Percentiles rank a stretch among this genome's conserved stretches.
These are phyloP conservation scores for Cladosporium cucumerinum DNA, from an alignment of 2,329 filamentous ascomycete genomes.

Conservation along the genomic window DNA sequence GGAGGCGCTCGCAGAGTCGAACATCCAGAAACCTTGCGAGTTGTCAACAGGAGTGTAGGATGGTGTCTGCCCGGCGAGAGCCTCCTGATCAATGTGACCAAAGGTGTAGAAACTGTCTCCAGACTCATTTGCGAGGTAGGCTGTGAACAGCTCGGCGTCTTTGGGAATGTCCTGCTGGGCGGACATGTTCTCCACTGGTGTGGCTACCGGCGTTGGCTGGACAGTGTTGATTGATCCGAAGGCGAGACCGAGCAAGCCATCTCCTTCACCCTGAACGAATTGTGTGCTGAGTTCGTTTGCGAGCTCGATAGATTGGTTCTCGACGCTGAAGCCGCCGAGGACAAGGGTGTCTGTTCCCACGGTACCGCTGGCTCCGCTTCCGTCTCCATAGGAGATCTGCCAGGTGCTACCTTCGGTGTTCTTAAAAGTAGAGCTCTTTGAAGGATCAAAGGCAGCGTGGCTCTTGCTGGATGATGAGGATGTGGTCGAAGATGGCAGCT, in stretches of 20 bases:
- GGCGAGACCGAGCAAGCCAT: conserved; percentile 66
- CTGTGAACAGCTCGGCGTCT: conserved; percentile 66
- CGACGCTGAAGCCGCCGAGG: conserved; percentile 62
- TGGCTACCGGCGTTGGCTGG: conserved; percentile 61
- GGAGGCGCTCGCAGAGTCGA: conserved; percentile 56
- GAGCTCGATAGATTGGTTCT: conserved; percentile 64
- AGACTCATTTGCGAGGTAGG: conserved; percentile 52
- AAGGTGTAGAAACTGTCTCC: conserved; percentile 71
- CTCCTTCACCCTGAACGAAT: conserved; percentile 59
- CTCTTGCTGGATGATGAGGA: conserved; percentile 42
- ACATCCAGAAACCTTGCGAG: conserved; percentile 68
- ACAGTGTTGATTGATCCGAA: conserved; percentile 65
- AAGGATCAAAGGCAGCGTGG: conserved; percentile 56
- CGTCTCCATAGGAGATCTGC: conserved; percentile 65
- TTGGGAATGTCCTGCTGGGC: conserved; percentile 41
- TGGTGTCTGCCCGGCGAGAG: conserved; percentile 60
- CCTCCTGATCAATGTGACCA: conserved; percentile 62
- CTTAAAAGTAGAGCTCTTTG: conserved; percentile 52
- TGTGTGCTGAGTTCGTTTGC: conserved; percentile 56
- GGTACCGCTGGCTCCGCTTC: conserved; percentile 61
- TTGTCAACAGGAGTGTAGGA: conserved; percentile 64
- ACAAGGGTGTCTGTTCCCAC: conserved; percentile 66
- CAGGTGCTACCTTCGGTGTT: conserved; percentile 53
- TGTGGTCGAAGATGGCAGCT: conserved; percentile 59
- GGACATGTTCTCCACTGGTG: conserved; percentile 71